Conservation (phyloP, 1,139 yeast genomes). For the Candida mesenterica region DNA sequence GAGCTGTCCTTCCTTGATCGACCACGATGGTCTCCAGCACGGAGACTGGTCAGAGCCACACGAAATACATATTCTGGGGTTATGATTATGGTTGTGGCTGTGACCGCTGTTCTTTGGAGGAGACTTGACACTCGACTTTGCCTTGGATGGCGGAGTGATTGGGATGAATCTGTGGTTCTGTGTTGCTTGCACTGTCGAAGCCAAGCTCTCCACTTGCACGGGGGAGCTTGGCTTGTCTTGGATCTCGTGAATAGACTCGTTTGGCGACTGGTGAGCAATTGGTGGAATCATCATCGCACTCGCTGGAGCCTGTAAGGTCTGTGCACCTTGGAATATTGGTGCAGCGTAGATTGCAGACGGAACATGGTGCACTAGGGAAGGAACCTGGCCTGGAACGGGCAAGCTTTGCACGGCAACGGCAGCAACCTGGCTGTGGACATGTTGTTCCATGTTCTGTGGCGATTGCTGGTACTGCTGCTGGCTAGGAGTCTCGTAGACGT, state of each 20-base stretch:
- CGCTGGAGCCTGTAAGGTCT: too few relatives aligned
- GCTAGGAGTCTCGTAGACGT: slow-evolving; percentile 8
- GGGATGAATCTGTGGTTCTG: slow-evolving; percentile 37
- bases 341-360: too few relatives aligned
- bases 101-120: slow-evolving; percentile 30
- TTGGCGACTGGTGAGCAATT: too few relatives aligned
- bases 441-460: too few relatives aligned
- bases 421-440: too few relatives aligned
- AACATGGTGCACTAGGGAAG: too few relatives aligned
- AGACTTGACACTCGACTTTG: slow-evolving; percentile 28
- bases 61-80: slow-evolving; percentile 71
- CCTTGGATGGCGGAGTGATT: slow-evolving; percentile 39
- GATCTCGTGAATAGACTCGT: too few relatives aligned
- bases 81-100: slow-evolving; percentile 27
- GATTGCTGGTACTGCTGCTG: slow-evolving; percentile 4
- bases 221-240: slow-evolving; percentile 2
- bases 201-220: slow-evolving; percentile 5
- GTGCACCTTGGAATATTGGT: too few relatives aligned
- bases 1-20: slow-evolving; percentile 80
- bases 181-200: slow-evolving; percentile 3
- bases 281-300: too few relatives aligned
- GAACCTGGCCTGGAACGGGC: too few relatives aligned
- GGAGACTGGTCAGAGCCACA: slow-evolving; percentile 93
- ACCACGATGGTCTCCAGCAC: slow-evolving; percentile 99
- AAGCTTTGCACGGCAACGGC: too few relatives aligned